Percentiles rank a stretch among this genome's conserved stretches.
Evolutionary conservation across 371 early-diverging fungal species (phyloP).

Genomic region (Batrachochytrium dendrobatidis): DNA sequence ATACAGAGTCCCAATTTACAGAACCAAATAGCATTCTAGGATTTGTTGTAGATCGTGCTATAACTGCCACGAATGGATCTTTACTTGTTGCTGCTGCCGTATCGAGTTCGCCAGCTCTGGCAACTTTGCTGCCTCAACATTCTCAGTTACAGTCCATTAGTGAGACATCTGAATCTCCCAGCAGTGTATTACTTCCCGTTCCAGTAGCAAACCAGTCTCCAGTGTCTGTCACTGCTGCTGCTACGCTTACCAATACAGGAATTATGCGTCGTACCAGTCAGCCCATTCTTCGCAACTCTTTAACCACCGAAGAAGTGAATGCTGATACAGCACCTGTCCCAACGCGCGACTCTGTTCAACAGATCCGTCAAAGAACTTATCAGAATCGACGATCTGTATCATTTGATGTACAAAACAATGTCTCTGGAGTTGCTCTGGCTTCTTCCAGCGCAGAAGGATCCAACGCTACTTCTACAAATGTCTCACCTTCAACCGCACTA

Average conservation of each 20-base stretch:
- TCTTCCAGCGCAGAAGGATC: neutral
- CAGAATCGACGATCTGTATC: conserved; percentile 3
- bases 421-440: neutral
- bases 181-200: too few relatives aligned
- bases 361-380: neutral
- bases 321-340: neutral
- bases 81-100: too few relatives aligned
- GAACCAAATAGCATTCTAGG: too few relatives aligned
- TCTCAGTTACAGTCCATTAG: too few relatives aligned
- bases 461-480: neutral
- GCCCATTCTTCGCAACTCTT: conserved; percentile 3
- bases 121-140: too few relatives aligned
- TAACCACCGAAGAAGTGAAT: neutral
- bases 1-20: too few relatives aligned
- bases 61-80: too few relatives aligned
- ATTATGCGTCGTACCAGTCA: conserved; percentile 2
- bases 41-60: too few relatives aligned
- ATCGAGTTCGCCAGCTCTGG: too few relatives aligned
- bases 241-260: neutral
- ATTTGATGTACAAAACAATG: neutral
- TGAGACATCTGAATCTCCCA: too few relatives aligned
- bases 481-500: neutral
- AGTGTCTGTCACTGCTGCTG: neutral
- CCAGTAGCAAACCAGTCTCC: too few relatives aligned
- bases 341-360: neutral